phyloP scores from a whole-genome alignment of 345 rosid genomes.

The Hirschfeldia incana region DNA sequence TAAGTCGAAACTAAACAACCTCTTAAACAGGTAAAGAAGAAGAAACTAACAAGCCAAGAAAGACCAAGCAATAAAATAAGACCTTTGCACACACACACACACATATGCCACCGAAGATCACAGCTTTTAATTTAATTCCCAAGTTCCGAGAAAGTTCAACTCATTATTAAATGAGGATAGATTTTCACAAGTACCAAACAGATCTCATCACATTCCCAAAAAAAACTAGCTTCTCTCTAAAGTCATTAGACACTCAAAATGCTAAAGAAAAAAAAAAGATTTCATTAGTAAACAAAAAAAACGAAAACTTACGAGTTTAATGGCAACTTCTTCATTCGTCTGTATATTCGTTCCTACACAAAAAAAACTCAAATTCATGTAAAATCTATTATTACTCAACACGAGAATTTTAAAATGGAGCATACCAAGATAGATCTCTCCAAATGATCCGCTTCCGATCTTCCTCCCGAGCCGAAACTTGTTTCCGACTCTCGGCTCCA shows the following conservation, averaged over 20 bases:
- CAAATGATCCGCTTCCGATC: conserved; percentile 99
- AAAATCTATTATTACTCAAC: neutral
- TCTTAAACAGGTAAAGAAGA: conserved; percentile 1
- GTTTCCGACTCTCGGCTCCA: conserved; percentile 89
- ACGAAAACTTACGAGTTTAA: conserved; percentile 82
- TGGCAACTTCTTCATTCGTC: conserved; percentile 95
- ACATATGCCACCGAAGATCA: conserved; percentile 11
- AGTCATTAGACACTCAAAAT: neutral
- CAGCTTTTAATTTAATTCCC: conserved; percentile 15
- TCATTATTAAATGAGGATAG: conserved; percentile 5
- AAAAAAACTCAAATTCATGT: neutral
- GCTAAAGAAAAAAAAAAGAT: neutral
- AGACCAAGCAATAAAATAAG: conserved; percentile 10
- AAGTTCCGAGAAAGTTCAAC: neutral
- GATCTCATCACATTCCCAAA: conserved; percentile 14
- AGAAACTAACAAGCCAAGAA: conserved; percentile 19
- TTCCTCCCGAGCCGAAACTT: conserved; percentile 89
- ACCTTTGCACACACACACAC: neutral
- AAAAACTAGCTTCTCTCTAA: neutral
- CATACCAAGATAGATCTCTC: conserved; percentile 96
- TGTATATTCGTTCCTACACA: conserved; percentile 76
- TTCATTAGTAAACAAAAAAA: neutral
- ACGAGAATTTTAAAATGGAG: no score
- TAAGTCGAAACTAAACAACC: neutral
- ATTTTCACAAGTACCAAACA: conserved; percentile 3